Base-by-base conservation (phyloP, 2,329 filamentous ascomycete genomes). In the Lecanicillium sp. region DNA sequence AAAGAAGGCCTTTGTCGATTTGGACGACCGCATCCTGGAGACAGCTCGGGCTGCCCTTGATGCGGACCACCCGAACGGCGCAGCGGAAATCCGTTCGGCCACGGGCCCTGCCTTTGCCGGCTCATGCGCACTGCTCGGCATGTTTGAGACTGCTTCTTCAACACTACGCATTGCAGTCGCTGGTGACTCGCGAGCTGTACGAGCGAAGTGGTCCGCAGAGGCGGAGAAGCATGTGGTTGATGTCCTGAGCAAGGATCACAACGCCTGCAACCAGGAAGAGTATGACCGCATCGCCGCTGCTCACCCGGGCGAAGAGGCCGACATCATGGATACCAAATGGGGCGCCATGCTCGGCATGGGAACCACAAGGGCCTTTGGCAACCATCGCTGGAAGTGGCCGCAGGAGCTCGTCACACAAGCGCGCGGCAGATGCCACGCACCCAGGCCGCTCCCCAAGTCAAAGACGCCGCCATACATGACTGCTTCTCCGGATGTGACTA, bases 391-490 rank as follows among this genome's bases (percentile, higher is more conserved):
- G 44, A 46, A 46, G 44, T 46, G 35, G 44, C 35, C 44, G 6
- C 19, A 17, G 2, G 35, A 46, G 8, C 10, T 46, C 35, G 35
- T 39, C 15, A 39, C 11, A 24, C 15, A 19, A 9, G 44, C 24
- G 3, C 35, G 44, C n/a, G 11, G 24, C 26, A 46, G n/a, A 33
- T 38, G 33, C 26, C 44, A 46, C 26, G 19, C 24, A 15, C 44
- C 35, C 4, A 26, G n/a, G 26, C 44, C 44, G 8, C 15, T 30
- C 5, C 8, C 11, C 20, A n/a, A 37, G 3, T 23, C 29, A 7
- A 49, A 44, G 24, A 32, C 51, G 5, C 52, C 52, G 2, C 51
- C 52, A 5, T 54, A 54, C 33, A 29, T 52, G 45, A 51, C 48
- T 2, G 51, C 52, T 2, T 7, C 30, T 1, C 52, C 52, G 5